phyloP scores from a whole-genome alignment of 2,329 filamentous ascomycete species.

The Lachnellula suecica region DNA sequence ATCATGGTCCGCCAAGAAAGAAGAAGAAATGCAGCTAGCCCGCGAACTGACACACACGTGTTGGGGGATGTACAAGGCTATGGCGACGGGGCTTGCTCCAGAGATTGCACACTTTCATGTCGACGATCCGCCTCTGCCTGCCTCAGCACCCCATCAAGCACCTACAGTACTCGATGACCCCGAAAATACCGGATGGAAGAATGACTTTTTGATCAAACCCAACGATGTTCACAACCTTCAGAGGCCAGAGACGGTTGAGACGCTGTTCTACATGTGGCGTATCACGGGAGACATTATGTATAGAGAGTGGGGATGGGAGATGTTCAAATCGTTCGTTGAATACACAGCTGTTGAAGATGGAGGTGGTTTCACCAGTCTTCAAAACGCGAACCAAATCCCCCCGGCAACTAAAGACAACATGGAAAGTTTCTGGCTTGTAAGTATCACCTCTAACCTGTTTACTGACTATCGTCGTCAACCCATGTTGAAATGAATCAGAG shows the following conservation, averaged over 20 bases:
- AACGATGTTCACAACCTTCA: constrained; percentile 92
- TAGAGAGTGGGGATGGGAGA: constrained; percentile 96
- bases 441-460: constrained; percentile 32
- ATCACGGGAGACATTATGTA: constrained; percentile 90
- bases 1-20: constrained; percentile 75
- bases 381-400: constrained; percentile 71
- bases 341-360: constrained; percentile 77
- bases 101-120: constrained; percentile 93
- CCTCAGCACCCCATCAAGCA: constrained; percentile 50
- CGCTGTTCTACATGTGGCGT: constrained; percentile 96
- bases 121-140: constrained; percentile 63
- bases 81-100: constrained; percentile 84
- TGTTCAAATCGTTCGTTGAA: constrained; percentile 90
- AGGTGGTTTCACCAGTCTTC: constrained; percentile 79
- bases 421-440: constrained; percentile 97
- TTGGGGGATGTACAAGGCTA: constrained; percentile 95
- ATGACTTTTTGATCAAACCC: constrained; percentile 77
- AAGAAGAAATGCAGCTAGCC: constrained; percentile 84
- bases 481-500: neutral
- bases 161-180: constrained; percentile 50
- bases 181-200: constrained; percentile 63
- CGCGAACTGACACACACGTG: constrained; percentile 94
- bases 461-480: neutral
- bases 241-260: constrained; percentile 94
- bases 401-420: constrained; percentile 80